These are phyloP conservation scores for Diversispora epigaea DNA, from an alignment of 192 early-diverging fungal species.

Conservation along the genomic window DNA sequence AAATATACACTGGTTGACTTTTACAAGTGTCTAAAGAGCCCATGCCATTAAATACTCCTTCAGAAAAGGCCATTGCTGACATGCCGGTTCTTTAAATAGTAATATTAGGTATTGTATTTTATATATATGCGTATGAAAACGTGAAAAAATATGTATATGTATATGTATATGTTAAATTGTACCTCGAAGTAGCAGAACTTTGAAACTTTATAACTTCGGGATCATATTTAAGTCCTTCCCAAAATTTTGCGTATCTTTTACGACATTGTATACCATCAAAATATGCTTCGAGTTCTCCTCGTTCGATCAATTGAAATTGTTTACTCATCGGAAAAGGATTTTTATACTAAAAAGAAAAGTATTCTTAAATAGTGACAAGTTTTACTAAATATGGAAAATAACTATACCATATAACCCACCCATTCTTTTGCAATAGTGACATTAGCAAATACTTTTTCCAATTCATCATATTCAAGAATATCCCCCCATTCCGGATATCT, in stretches of 20 bases:
- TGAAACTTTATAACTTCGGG: conserved; percentile 5
- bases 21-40: neutral
- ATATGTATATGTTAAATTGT: neutral
- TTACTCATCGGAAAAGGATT: neutral
- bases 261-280: neutral
- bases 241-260: conserved; percentile 10
- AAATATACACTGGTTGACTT: conserved; percentile 12
- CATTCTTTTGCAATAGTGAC: neutral
- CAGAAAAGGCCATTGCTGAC: neutral
- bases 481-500: neutral
- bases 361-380: neutral
- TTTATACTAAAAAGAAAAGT: conserved; percentile 3
- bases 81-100: neutral
- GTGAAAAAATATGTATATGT: neutral
- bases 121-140: neutral
- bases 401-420: no score
- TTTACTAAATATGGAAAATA: neutral
- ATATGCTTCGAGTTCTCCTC: neutral
- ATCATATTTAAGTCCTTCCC: conserved; percentile 7
- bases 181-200: neutral
- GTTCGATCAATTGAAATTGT: neutral
- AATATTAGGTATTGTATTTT: neutral
- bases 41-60: conserved; percentile 1
- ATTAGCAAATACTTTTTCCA: neutral
- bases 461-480: neutral